Evolutionary conservation across 2,329 filamentous ascomycete species (phyloP).

Genomic region (Cercospora nicotianae): DNA sequence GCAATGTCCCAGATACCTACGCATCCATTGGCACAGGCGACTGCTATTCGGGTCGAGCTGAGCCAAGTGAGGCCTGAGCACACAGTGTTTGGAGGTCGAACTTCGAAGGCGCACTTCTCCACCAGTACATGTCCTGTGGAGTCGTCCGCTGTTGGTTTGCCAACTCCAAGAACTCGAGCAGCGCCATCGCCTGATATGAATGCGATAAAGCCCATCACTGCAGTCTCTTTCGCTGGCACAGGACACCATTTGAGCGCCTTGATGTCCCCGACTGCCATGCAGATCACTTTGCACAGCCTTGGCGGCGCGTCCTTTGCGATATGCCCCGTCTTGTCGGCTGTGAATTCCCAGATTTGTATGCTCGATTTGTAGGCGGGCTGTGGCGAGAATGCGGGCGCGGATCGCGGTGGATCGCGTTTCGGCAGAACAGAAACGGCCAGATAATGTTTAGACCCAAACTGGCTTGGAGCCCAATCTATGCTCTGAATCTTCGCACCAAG

Average conservation of each 20-base stretch:
- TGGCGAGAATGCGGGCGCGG: slow-evolving; percentile 53
- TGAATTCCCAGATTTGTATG: slow-evolving; percentile 62
- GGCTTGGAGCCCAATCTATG: slow-evolving; percentile 47
- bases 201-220: slow-evolving; percentile 55
- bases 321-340: slow-evolving; percentile 40
- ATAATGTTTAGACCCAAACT: slow-evolving; percentile 53
- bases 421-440: slow-evolving; percentile 49
- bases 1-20: slow-evolving; percentile 55
- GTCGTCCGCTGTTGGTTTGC: slow-evolving; percentile 24
- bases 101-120: slow-evolving; percentile 51
- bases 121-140: slow-evolving; percentile 43
- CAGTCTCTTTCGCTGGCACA: slow-evolving; percentile 38
- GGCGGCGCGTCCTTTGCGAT: slow-evolving; percentile 50
- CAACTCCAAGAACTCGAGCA: slow-evolving; percentile 57
- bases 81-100: slow-evolving; percentile 52
- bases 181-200: slow-evolving; percentile 60
- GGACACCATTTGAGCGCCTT: slow-evolving; percentile 60
- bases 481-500: slow-evolving; percentile 56
- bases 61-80: slow-evolving; percentile 60
- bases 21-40: slow-evolving; percentile 58
- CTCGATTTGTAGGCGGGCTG: slow-evolving; percentile 51
- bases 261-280: slow-evolving; percentile 58
- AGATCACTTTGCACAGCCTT: slow-evolving; percentile 52
- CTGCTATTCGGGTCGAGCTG: slow-evolving; percentile 55
- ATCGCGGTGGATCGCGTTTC: slow-evolving; percentile 29